Percentiles rank a stretch among this genome's conserved stretches.
phyloP scores from a whole-genome alignment of 176 grass and related monocot genomes.

The Juncus effusus region DNA sequence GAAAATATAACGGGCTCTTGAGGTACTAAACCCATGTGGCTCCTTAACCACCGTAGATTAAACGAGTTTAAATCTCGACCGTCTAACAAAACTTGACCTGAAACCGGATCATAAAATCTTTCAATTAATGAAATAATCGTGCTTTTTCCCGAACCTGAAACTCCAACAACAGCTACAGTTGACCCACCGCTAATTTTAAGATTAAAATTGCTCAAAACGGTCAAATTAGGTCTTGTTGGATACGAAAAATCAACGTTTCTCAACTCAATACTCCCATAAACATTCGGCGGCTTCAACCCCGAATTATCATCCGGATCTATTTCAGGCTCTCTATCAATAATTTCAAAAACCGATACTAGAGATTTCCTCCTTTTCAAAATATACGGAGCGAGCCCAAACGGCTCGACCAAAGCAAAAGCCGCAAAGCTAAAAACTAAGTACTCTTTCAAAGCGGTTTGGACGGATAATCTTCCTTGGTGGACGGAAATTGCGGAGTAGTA shows the following conservation, averaged over 20 bases:
- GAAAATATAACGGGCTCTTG: conserved; percentile 99
- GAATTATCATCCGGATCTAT: conserved; percentile 96
- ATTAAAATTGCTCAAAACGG: conserved; percentile 97
- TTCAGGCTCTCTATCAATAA: conserved; percentile 91
- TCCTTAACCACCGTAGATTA: conserved; percentile 94
- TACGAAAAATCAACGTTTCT: conserved; percentile 95
- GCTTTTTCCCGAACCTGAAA: conserved; percentile 96
- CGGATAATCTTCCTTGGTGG: conserved; percentile 45
- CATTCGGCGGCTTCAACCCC: conserved; percentile 94
- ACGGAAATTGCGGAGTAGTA: conserved; percentile 94
- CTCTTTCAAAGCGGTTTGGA: conserved; percentile 88
- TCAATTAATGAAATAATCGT: conserved; percentile 95
- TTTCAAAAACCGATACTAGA: conserved; percentile 92
- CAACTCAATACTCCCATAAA: conserved; percentile 97
- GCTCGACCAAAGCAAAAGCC: conserved; percentile 93
- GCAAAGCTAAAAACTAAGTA: conserved; percentile 97
- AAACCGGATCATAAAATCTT: conserved; percentile 88
- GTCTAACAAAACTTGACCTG: conserved; percentile 97
- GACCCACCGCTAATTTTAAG: conserved; percentile 90
- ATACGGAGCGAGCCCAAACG: conserved; percentile 96
- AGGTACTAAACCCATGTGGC: conserved; percentile 92
- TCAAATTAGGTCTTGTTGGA: conserved; percentile 73
- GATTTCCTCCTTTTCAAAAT: conserved; percentile 94
- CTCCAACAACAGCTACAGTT: conserved; percentile 93
- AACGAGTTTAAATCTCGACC: conserved; percentile 91